Conservation (phyloP, 495 filamentous ascomycete genomes). For the Penicillium parvum region DNA sequence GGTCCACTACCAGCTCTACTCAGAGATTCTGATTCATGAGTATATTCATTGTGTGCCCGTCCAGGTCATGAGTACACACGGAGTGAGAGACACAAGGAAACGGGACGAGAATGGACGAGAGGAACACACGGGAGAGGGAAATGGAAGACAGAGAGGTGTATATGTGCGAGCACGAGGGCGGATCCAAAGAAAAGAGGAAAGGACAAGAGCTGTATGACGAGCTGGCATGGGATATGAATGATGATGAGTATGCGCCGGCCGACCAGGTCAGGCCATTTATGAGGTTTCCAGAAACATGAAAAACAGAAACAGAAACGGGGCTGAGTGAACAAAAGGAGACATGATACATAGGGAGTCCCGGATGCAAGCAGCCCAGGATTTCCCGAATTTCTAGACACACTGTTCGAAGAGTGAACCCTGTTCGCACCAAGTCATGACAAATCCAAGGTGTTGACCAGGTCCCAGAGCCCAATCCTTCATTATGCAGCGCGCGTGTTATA, state of each 20-base stretch:
- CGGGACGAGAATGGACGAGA: slow-evolving; percentile 19
- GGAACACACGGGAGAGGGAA: slow-evolving; percentile 7
- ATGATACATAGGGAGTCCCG: slow-evolving; percentile 28
- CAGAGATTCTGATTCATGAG: slow-evolving; percentile 14
- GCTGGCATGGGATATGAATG: slow-evolving; percentile 14
- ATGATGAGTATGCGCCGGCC: slow-evolving; percentile 29
- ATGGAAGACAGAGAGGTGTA: slow-evolving; percentile 8
- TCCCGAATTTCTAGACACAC: slow-evolving; percentile 19
- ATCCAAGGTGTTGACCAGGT: neutral
- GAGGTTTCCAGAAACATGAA: slow-evolving; percentile 19
- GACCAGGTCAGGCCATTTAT: slow-evolving; percentile 21
- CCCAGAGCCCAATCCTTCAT: slow-evolving; percentile 11
- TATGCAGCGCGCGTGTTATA: slow-evolving; percentile 19
- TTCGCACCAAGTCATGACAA: neutral
- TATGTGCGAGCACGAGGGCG: slow-evolving; percentile 16
- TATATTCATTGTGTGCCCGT: slow-evolving; percentile 29
- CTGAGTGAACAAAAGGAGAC: slow-evolving; percentile 15
- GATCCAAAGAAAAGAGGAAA: neutral
- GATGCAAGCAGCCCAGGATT: slow-evolving; percentile 9
- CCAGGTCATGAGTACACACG: slow-evolving; percentile 19
- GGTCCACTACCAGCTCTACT: too few relatives aligned
- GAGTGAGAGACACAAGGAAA: slow-evolving; percentile 16
- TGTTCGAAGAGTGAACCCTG: slow-evolving; percentile 8
- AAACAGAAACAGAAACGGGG: slow-evolving; percentile 1
- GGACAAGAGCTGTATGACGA: neutral